These are phyloP conservation scores for Didymella lethalis DNA, from an alignment of 2,329 filamentous ascomycete genomes.

Conservation along the genomic window DNA sequence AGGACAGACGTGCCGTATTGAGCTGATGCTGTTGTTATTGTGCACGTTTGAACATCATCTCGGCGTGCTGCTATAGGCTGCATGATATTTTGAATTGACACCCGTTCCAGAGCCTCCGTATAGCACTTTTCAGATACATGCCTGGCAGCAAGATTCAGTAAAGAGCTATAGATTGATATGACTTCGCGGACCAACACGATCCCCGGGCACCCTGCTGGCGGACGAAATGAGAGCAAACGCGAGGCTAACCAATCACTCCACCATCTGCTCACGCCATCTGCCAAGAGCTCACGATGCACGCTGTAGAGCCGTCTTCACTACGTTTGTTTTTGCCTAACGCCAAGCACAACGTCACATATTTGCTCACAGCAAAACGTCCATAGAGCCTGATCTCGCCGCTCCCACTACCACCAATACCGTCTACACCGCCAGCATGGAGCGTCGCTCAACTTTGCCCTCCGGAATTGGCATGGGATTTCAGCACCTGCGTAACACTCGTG, in stretches of 20 bases:
- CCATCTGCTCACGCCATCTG: slow-evolving; percentile 3
- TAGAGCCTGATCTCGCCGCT: neutral
- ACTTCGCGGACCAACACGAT: neutral
- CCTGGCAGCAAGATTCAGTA: neutral
- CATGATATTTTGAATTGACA: neutral
- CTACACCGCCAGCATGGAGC: slow-evolving; percentile 2
- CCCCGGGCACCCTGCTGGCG: slow-evolving; percentile 1
- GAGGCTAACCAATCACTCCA: slow-evolving; percentile 1
- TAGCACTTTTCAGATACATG: neutral
- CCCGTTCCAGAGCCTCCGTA: neutral
- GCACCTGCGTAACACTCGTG: neutral
- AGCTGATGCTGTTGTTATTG: neutral
- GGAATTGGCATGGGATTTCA: slow-evolving; percentile 1
- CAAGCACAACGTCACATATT: slow-evolving; percentile 7
- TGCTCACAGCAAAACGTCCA: neutral
- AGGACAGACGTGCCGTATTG: neutral
- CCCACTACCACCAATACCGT: neutral
- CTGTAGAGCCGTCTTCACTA: slow-evolving; percentile 15
- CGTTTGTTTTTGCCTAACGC: slow-evolving; percentile 16
- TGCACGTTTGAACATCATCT: neutral
- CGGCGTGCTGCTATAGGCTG: neutral
- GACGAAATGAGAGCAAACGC: slow-evolving; percentile 1
- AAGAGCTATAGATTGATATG: slow-evolving; percentile 4
- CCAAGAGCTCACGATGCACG: slow-evolving; percentile 16
- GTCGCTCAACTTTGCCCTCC: slow-evolving; percentile 1